phyloP scores from a whole-genome alignment of 2,329 filamentous ascomycete genomes.

The Penicillium decumbens region DNA sequence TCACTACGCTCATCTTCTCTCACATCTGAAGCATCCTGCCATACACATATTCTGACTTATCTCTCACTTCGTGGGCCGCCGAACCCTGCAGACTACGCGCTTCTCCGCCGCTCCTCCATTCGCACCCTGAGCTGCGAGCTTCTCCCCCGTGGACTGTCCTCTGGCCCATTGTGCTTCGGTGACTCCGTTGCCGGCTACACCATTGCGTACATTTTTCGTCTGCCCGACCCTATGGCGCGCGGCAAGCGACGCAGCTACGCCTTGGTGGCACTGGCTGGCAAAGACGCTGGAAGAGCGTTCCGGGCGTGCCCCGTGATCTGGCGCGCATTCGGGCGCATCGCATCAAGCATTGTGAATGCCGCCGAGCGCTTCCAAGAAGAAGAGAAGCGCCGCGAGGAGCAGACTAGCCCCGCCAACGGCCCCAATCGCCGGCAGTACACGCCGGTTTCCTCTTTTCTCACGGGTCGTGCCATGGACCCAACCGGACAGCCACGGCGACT shows the following conservation, averaged over 20 bases:
- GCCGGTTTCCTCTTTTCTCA: conserved; percentile 56
- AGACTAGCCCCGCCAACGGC: conserved; percentile 25
- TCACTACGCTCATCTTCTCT: conserved; percentile 41
- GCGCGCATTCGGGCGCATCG: conserved; percentile 53
- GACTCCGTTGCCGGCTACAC: conserved; percentile 55
- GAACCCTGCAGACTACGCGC: conserved; percentile 51
- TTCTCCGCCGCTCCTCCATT: conserved; percentile 54
- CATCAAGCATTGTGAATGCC: conserved; percentile 48
- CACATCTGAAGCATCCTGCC: conserved; percentile 46
- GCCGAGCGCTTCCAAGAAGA: conserved; percentile 45
- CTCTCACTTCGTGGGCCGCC: conserved; percentile 55
- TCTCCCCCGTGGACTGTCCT: conserved; percentile 52
- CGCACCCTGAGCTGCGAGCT: conserved; percentile 56
- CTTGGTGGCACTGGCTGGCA: conserved; percentile 53
- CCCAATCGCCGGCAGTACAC: conserved; percentile 45
- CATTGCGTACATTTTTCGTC: conserved; percentile 56
- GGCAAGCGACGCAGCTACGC: conserved; percentile 55
- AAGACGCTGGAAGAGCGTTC: conserved; percentile 47
- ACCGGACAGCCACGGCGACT: conserved; percentile 52
- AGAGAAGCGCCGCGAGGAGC: conserved; percentile 43
- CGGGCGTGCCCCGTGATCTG: conserved; percentile 48
- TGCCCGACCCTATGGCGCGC: conserved; percentile 55
- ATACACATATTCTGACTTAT: conserved; percentile 56
- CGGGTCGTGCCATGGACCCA: conserved; percentile 53
- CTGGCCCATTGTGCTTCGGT: conserved; percentile 56